phyloP scores from a whole-genome alignment of 2,329 filamentous ascomycete genomes.

The Fusarium euwallaceae region DNA sequence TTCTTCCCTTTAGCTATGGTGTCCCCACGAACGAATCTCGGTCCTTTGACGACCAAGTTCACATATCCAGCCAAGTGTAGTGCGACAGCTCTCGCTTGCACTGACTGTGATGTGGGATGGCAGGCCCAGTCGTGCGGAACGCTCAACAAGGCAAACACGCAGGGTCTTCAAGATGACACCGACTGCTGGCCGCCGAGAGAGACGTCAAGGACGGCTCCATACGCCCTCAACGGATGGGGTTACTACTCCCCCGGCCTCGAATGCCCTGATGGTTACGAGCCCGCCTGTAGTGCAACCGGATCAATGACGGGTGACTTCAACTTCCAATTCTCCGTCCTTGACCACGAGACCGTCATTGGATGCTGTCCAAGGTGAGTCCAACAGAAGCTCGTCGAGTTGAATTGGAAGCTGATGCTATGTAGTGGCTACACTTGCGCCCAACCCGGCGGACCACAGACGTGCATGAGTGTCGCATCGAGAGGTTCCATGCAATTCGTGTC shows the following conservation, averaged over 20 bases:
- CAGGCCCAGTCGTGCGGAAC: constrained; percentile 42
- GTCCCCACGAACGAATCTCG: constrained; percentile 33
- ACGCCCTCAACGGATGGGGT: constrained; percentile 49
- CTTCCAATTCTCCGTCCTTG: constrained; percentile 46
- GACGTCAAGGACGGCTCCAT: constrained; percentile 15
- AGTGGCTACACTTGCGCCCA: constrained; percentile 20
- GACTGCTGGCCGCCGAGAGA: constrained; percentile 49
- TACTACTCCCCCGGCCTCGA: constrained; percentile 53
- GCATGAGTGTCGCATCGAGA: constrained; percentile 18
- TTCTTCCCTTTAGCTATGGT: background rate
- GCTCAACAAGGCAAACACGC: constrained; percentile 13
- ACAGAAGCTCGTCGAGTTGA: background rate
- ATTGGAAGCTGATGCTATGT: background rate
- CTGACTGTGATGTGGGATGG: constrained; percentile 42
- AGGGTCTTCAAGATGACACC: constrained; percentile 42
- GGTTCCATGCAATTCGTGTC: constrained; percentile 21
- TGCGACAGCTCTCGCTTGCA: constrained; percentile 34
- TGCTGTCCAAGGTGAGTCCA: constrained; percentile 50
- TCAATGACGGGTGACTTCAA: constrained; percentile 40
- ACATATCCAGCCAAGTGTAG: constrained; percentile 37
- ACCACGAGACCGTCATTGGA: constrained; percentile 49
- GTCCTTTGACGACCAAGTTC: constrained; percentile 45
- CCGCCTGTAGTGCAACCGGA: constrained; percentile 49
- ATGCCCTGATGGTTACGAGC: constrained; percentile 50
- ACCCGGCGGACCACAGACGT: constrained; percentile 18